phyloP scores from a whole-genome alignment of 2,329 filamentous ascomycete genomes.

The Emericellopsis atlantica region DNA sequence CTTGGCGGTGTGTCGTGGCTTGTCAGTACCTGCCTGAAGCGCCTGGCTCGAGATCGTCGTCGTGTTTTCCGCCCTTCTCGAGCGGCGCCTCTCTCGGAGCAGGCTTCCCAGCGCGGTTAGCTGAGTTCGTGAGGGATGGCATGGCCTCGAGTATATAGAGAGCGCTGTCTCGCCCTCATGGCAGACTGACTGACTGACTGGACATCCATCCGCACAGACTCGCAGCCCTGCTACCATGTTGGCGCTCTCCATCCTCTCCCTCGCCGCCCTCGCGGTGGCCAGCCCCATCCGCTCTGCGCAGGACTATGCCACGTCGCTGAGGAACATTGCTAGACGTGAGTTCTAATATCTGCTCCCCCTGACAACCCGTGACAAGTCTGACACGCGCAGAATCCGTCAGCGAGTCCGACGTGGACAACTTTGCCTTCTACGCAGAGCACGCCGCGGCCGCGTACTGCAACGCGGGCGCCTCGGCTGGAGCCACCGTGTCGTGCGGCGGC shows the following conservation, averaged over 20 bases:
- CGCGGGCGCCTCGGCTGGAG: slow-evolving; percentile 21
- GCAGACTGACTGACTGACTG: no score
- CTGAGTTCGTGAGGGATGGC: no score
- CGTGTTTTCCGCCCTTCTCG: no score
- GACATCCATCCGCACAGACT: no score
- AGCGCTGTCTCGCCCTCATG: no score
- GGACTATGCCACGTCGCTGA: neutral
- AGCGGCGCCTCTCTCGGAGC: no score
- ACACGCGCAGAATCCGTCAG: slow-evolving; percentile 11
- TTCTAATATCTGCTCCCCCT: neutral
- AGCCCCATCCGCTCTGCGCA: neutral
- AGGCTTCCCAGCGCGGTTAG: no score
- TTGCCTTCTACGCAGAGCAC: slow-evolving; percentile 38
- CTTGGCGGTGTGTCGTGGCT: no score
- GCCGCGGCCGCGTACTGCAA: slow-evolving; percentile 43
- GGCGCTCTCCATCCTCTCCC: neutral
- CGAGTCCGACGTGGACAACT: slow-evolving; percentile 18
- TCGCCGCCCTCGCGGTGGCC: neutral
- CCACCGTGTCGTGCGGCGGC: slow-evolving; percentile 27
- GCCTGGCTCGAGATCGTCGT: no score
- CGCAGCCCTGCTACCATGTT: neutral
- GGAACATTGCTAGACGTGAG: neutral
- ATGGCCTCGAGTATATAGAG: no score
- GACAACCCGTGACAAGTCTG: neutral
- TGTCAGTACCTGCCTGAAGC: no score